These are phyloP conservation scores for Erythrophleum ivorense DNA, from an alignment of 331 rosid genomes.

Conservation along the genomic window DNA sequence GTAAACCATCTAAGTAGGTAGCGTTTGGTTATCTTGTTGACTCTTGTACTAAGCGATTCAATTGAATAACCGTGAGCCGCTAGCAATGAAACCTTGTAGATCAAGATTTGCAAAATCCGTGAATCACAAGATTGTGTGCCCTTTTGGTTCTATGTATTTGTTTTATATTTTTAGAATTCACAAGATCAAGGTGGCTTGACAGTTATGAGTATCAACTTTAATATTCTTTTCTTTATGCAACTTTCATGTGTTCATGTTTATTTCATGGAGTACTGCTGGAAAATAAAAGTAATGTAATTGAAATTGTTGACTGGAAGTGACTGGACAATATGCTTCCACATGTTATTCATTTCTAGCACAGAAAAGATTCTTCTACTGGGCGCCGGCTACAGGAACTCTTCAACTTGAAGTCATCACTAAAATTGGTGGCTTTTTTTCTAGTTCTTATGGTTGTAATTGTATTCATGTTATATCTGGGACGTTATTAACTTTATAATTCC, in stretches of 20 bases:
- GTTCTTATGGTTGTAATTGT: neutral
- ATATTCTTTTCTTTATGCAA: constrained; percentile 45
- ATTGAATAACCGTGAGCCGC: constrained; percentile 35
- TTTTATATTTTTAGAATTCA: constrained; percentile 50
- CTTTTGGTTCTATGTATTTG: constrained; percentile 30
- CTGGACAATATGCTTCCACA: constrained; percentile 42
- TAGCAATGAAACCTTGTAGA: constrained; percentile 54
- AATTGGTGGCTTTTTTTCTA: neutral
- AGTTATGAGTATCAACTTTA: constrained; percentile 68
- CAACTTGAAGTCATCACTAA: constrained; percentile 30
- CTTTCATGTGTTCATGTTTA: constrained; percentile 56
- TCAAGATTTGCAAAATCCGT: constrained; percentile 62
- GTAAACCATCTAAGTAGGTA: constrained; percentile 27
- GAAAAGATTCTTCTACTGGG: constrained; percentile 31
- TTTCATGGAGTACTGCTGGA: constrained; percentile 38
- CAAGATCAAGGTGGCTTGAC: constrained; percentile 68
- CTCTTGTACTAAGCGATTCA: constrained; percentile 22
- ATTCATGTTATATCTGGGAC: no score
- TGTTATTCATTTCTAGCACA: constrained; percentile 38
- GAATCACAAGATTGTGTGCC: constrained; percentile 71
- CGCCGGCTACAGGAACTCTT: constrained; percentile 37
- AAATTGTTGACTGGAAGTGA: constrained; percentile 25
- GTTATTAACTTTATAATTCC: constrained; percentile 23
- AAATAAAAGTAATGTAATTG: constrained; percentile 38
- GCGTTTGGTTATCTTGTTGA: constrained; percentile 22